Evolutionary conservation across 2,329 filamentous ascomycete species (phyloP), one percentile per base, ranked within the genome.

Genomic region (Sporothrix sp.): DNA sequence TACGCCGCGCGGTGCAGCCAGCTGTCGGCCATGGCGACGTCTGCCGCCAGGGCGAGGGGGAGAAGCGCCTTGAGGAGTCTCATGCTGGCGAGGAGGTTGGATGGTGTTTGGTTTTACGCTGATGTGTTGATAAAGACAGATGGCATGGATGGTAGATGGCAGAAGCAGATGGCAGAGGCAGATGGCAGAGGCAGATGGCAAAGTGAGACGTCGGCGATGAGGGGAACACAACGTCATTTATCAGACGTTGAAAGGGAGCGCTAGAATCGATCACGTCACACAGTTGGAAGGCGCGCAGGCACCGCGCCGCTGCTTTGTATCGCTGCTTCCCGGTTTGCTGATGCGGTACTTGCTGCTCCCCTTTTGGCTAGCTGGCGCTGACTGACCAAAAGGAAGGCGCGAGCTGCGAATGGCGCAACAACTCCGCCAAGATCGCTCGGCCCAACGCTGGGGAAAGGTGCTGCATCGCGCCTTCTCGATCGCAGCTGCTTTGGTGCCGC

Each of bases 1-100:
- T 97, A 97, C 14, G 84, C 91, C 95, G 87, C 74, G 69, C 88
- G 93, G 64, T 78, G 80, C 65, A 95, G 89, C 89, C 89, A 96
- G 67, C 71, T 85, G 71, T 83, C 89, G 57, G 82, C 87, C 56
- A 80, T 70, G 43, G 79, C 81, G 56, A 75, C 76, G 63, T 87
- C 79, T 36, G 84, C 78, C 63, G 85, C 84, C 52, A 95, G 71
- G 61, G 81, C 79, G 63, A 87, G 74, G 62, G 87, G 73, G 58
- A 91, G 69, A 68, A 87, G 66, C 64, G 82, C 77, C 55, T 77
- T 73, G 63, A 87, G 69, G 68, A 93, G 78, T 75, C 80, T 93
- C 90, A 96, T 95, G n/a, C n/a, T n/a, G n/a, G n/a, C n/a, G n/a
- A n/a, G 18, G 46, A 39, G 23, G 14, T 13, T 7, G 21, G 11